Percentiles rank a stretch among this genome's conserved stretches.
Evolutionary conservation across 495 filamentous ascomycete genomes (phyloP).

Genomic region (Xylaria telfairii): DNA sequence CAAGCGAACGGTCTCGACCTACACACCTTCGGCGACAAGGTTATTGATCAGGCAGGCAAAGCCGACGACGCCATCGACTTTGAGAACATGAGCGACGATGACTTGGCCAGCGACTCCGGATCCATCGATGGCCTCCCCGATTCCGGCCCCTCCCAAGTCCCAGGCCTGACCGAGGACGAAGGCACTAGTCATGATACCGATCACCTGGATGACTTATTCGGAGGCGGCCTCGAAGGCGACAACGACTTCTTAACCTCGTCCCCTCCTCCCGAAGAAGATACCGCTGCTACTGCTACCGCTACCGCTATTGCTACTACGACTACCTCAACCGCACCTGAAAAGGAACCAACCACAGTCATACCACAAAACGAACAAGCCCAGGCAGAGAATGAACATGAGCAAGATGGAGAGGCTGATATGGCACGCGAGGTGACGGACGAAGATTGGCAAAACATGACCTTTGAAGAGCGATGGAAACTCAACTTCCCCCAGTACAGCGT

Average conservation of each 20-base stretch:
- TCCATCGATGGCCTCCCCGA: constrained; percentile 45
- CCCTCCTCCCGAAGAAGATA: constrained; percentile 42
- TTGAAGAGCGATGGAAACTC: constrained; percentile 48
- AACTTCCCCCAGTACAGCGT: constrained; percentile 33
- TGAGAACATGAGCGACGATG: constrained; percentile 77
- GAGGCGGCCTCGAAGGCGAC: constrained; percentile 42
- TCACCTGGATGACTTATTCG: constrained; percentile 56
- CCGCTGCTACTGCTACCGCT: constrained; percentile 21
- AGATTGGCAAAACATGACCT: constrained; percentile 49
- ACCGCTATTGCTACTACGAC: constrained; percentile 8
- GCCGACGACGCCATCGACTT: constrained; percentile 69
- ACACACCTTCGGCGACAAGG: constrained; percentile 34
- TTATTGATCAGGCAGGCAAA: constrained; percentile 46
- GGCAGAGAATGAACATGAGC: constrained; percentile 15
- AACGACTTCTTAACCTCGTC: constrained; percentile 42
- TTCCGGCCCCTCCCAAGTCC: constrained; percentile 45
- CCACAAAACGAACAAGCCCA: background rate
- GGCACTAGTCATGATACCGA: constrained; percentile 52
- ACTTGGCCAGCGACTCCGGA: constrained; percentile 52
- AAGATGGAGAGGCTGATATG: constrained; percentile 21
- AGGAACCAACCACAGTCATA: background rate
- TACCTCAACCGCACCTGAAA: constrained; percentile 23
- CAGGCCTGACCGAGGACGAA: constrained; percentile 55
- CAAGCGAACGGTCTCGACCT: constrained; percentile 24
- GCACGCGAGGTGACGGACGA: constrained; percentile 37